Base-by-base conservation (phyloP, 2,329 filamentous ascomycete species). In the Colletotrichum higginsianum region DNA sequence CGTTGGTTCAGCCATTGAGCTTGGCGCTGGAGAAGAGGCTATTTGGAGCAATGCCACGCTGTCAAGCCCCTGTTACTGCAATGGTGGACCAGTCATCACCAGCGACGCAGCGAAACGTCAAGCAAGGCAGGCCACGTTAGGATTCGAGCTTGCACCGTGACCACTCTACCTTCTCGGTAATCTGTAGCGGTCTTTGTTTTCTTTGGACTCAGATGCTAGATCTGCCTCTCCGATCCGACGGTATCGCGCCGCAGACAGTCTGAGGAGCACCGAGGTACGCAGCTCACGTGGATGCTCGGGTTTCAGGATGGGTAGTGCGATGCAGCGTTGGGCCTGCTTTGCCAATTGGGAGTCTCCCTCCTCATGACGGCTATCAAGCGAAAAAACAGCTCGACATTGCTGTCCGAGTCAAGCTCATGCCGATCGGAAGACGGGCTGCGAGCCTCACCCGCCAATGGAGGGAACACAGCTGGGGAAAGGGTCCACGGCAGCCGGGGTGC, bases 341-440 rank as follows among this genome's bases (percentile, higher is more conserved):
- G 65, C 58, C 13, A 49, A 58, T 60, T 40, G 38, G 58, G 35
- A 35, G 46, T 23, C 30, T 70, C 40, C 61, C 9, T 61, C 30
- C 42, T n/a, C 35, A 11, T 15, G 18, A n/a, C 46, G 50, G 38
- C 46, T 49, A 66, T 71, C 52, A 42, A 67, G 35, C 52, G 2
- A n/a, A 42, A 58, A 2, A 35, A 46, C 44, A 58, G 65, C 46
- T 67, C 65, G 23, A 46, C 52, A 18, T 63, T 53, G 47, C 38
- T 52, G 58, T 62, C 44, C 65, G 65, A 71, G 68, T 71, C 68
- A 71, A 71, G 68, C 52, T 71, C 52, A 40, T 53, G 57, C 30
- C 57, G 57, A 62, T 71, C 58, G 40, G 55, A 13, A 58, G 23
- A 61, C 56, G n/a, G 9, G 49, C 65, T 11, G 58, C 52, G 52